These are phyloP conservation scores for Colletotrichum viniferum DNA, from an alignment of 2,329 filamentous ascomycete species.

Conservation along the genomic window DNA sequence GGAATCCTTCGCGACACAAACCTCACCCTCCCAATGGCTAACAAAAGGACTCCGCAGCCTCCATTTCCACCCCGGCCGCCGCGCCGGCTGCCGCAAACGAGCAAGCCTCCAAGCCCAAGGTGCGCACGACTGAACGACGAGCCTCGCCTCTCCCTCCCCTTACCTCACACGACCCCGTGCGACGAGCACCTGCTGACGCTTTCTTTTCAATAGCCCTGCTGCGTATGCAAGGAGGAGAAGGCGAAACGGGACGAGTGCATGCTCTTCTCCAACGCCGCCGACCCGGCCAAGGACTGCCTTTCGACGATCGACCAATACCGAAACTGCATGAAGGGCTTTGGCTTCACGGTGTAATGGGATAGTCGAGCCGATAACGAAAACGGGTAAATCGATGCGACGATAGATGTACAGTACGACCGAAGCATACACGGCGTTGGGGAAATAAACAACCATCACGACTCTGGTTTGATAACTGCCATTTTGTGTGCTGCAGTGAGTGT, in stretches of 20 bases:
- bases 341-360: conserved; percentile 71
- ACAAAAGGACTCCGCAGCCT: conserved; percentile 1
- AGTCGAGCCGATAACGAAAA: not conserved
- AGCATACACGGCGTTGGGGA: conserved; percentile 23
- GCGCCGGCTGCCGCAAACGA: conserved; percentile 31
- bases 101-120: conserved; percentile 48
- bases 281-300: conserved; percentile 85
- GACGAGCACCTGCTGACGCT: not conserved
- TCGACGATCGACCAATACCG: conserved; percentile 84
- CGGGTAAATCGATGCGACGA: conserved; percentile 5
- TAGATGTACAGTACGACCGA: conserved; percentile 20
- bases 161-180: not conserved
- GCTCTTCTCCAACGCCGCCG: conserved; percentile 87
- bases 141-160: not conserved
- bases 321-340: conserved; percentile 90
- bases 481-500: not conserved
- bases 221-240: conserved; percentile 97
- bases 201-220: conserved; percentile 74
- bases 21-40: not conserved
- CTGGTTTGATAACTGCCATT: not conserved
- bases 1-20: not conserved
- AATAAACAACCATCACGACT: conserved; percentile 16
- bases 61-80: conserved; percentile 31
- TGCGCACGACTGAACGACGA: conserved; percentile 26
- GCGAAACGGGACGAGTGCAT: conserved; percentile 94